Percentiles rank a stretch among this genome's conserved stretches.
These are phyloP conservation scores for Sporothrix variecibatus DNA, from an alignment of 2,329 filamentous ascomycete genomes.

Conservation along the genomic window DNA sequence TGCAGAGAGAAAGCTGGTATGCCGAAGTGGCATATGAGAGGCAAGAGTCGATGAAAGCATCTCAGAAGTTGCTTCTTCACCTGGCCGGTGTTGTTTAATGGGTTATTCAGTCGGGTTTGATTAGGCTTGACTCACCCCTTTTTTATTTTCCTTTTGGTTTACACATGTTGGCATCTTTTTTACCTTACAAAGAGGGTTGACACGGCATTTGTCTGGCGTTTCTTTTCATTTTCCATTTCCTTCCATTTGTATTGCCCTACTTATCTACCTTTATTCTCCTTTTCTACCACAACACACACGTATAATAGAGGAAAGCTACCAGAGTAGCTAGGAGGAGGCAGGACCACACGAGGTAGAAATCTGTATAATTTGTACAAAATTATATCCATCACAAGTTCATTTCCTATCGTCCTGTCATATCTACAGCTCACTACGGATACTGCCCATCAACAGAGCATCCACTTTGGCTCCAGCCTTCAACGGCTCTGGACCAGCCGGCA, in stretches of 20 bases:
- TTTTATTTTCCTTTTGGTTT: neutral
- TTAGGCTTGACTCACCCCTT: neutral
- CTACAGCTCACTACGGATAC: conserved; percentile 37
- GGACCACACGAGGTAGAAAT: conserved; percentile 10
- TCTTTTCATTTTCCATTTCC: neutral
- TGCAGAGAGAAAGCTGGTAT: neutral
- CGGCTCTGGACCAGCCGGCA: conserved; percentile 66
- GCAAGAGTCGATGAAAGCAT: neutral
- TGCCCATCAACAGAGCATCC: conserved; percentile 77
- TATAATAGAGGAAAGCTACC: conserved; percentile 20
- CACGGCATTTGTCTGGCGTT: conserved; percentile 28
- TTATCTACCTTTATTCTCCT: neutral
- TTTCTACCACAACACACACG: neutral
- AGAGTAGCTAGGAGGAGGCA: neutral
- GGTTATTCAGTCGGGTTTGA: neutral
- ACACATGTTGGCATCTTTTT: conserved; percentile 21
- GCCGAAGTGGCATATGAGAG: neutral
- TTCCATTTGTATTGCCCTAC: conserved; percentile 7
- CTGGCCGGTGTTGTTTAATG: neutral
- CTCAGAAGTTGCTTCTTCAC: neutral
- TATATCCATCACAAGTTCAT: neutral
- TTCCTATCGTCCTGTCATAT: neutral
- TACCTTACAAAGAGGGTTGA: conserved; percentile 13
- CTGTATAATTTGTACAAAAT: conserved; percentile 17
- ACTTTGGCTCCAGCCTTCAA: conserved; percentile 69